Percentiles rank a stretch among this genome's conserved stretches.
phyloP scores from a whole-genome alignment of 2,329 filamentous ascomycete species.

The Diaporthe sp. region DNA sequence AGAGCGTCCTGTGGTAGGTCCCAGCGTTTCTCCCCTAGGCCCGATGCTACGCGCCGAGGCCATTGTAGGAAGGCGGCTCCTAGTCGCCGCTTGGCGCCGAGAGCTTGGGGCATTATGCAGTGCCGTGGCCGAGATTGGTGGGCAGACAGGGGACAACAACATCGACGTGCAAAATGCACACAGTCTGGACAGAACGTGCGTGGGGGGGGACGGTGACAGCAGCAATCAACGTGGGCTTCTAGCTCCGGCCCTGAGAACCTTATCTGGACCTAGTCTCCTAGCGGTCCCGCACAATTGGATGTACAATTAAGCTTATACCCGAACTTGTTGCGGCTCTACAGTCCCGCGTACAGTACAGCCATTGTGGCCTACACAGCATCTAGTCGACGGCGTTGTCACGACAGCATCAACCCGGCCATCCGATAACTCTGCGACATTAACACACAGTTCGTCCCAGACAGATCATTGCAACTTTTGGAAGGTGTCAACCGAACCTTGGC shows the following conservation, averaged over 20 bases:
- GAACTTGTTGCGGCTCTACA: constrained; percentile 19
- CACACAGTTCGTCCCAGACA: background rate
- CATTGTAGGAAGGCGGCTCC: constrained; percentile 12
- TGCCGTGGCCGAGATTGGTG: background rate
- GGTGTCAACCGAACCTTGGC: constrained; percentile 1
- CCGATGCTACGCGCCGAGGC: constrained; percentile 19
- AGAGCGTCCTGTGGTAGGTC: background rate
- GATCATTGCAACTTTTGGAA: constrained; percentile 19
- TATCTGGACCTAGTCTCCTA: background rate
- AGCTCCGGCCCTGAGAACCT: background rate
- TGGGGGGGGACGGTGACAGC: background rate
- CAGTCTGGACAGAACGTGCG: background rate
- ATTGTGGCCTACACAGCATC: background rate
- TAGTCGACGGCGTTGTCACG: background rate
- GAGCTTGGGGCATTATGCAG: constrained; percentile 29
- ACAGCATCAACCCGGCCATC: background rate
- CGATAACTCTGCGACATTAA: background rate
- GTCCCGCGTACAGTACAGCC: background rate
- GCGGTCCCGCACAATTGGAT: background rate
- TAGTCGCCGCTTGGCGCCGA: constrained; percentile 27
- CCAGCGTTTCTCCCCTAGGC: background rate
- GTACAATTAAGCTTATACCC: constrained; percentile 26
- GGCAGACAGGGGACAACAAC: background rate
- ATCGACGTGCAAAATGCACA: background rate
- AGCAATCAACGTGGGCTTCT: background rate